Conservation (phyloP, 1,284 basidiomycete species). For the Inonotus obliquus region DNA sequence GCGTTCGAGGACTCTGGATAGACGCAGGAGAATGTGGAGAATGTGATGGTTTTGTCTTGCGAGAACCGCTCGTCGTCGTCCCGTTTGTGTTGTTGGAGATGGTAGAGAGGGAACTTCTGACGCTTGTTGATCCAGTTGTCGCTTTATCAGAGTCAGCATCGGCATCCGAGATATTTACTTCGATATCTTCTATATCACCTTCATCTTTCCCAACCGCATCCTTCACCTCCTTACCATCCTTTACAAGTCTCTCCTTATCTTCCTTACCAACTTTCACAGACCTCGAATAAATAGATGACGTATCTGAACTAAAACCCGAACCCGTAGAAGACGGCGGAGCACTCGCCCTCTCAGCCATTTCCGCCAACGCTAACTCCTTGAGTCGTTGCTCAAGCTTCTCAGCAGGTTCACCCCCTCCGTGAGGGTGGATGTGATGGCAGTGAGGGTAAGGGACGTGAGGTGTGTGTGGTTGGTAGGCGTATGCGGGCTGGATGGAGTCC, state of each 20-base stretch:
- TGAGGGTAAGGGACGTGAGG: constrained; percentile 11
- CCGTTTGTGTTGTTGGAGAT: background rate
- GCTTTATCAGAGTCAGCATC: constrained; percentile 7
- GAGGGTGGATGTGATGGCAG: constrained; percentile 17
- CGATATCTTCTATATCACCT: background rate
- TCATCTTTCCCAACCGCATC: too few relatives aligned
- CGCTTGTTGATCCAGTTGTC: constrained; percentile 6
- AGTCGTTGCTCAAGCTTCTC: constrained; percentile 11
- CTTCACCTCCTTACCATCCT: too few relatives aligned
- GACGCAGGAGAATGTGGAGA: too few relatives aligned
- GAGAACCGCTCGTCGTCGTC: background rate
- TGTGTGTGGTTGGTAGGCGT: constrained; percentile 15
- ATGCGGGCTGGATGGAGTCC: constrained; percentile 20
- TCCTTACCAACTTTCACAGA: background rate
- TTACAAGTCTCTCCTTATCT: too few relatives aligned
- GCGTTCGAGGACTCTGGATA: background rate
- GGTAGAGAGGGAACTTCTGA: constrained; percentile 4
- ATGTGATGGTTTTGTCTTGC: background rate
- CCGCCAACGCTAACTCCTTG: constrained; percentile 10
- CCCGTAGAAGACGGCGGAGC: background rate
- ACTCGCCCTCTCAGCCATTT: constrained; percentile 13
- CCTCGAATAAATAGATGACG: background rate
- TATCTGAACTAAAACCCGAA: background rate
- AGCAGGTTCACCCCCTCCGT: constrained; percentile 8
- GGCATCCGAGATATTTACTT: background rate